Percentiles rank a stretch among this genome's conserved stretches.
These are phyloP conservation scores for Heterobasidion occidentale DNA, from an alignment of 1,284 basidiomycete genomes.

Conservation along the genomic window DNA sequence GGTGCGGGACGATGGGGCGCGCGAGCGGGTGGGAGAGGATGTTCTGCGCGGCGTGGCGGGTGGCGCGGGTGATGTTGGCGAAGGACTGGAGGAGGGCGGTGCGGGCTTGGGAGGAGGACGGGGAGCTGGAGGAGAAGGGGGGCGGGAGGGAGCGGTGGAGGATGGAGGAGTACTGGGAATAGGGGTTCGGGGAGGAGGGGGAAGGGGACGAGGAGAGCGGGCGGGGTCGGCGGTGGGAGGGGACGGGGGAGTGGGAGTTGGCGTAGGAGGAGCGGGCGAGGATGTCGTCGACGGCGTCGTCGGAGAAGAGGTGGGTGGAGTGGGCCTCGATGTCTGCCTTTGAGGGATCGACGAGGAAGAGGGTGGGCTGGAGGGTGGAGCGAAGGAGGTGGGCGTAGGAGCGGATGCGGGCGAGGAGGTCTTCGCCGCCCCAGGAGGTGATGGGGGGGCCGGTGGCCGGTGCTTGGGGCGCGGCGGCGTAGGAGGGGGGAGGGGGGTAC, in stretches of 20 bases:
- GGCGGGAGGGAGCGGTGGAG: slow-evolving; percentile 60
- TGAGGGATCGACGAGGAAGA: slow-evolving; percentile 91
- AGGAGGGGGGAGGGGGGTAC: slow-evolving; percentile 56
- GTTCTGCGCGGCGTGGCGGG: slow-evolving; percentile 83
- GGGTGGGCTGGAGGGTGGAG: slow-evolving; percentile 69
- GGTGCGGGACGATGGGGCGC: slow-evolving; percentile 88
- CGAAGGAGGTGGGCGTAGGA: slow-evolving; percentile 71
- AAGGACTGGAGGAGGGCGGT: slow-evolving; percentile 78
- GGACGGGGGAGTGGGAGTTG: slow-evolving; percentile 75
- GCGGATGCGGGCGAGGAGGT: slow-evolving; percentile 66
- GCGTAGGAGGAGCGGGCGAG: slow-evolving; percentile 68
- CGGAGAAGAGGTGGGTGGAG: slow-evolving; percentile 70
- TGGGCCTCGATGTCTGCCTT: slow-evolving; percentile 87
- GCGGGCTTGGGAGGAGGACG: slow-evolving; percentile 56
- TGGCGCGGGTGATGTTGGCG: slow-evolving; percentile 84
- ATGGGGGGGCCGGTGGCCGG: slow-evolving; percentile 30
- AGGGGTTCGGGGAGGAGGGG: slow-evolving; percentile 39
- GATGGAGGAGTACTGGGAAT: slow-evolving; percentile 64
- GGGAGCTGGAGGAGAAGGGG: slow-evolving; percentile 37
- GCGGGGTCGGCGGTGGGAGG: slow-evolving; percentile 68
- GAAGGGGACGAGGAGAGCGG: slow-evolving; percentile 35
- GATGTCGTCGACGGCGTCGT: slow-evolving; percentile 79
- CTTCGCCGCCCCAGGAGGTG: slow-evolving; percentile 77
- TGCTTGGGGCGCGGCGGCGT: too few relatives aligned
- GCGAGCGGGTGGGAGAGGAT: slow-evolving; percentile 91